Conservation (phyloP, 2,329 filamentous ascomycete genomes). For the Fusarium transvaalense region DNA sequence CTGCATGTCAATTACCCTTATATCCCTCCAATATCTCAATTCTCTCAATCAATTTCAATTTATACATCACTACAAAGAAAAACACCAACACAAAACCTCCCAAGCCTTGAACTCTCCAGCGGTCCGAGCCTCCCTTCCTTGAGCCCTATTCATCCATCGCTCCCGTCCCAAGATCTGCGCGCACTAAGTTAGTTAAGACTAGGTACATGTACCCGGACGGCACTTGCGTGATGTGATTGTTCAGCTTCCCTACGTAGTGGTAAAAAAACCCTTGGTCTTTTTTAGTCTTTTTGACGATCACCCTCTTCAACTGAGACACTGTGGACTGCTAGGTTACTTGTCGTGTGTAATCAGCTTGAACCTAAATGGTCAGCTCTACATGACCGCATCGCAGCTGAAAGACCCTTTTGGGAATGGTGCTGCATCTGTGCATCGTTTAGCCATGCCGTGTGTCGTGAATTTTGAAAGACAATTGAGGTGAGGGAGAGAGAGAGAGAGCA, state of each 20-base stretch:
- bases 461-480: background rate
- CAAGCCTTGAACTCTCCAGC: background rate
- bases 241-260: background rate
- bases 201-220: conserved; percentile 2
- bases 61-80: background rate
- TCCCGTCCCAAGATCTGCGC: background rate
- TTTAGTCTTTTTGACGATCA: conserved; percentile 5
- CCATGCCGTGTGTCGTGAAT: background rate
- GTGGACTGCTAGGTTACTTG: background rate
- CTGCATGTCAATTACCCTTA: background rate
- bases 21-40: background rate
- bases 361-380: conserved; percentile 4
- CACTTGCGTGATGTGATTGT: conserved; percentile 1
- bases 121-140: conserved; percentile 13
- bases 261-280: background rate
- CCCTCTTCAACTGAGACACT: conserved; percentile 28
- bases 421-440: conserved; percentile 2
- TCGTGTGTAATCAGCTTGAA: conserved; percentile 7
- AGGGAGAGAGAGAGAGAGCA: background rate
- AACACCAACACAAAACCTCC: background rate
- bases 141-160: background rate
- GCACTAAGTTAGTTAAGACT: background rate
- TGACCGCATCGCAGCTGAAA: conserved; percentile 35
- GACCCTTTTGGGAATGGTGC: conserved; percentile 28
- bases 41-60: background rate